Evolutionary conservation across 306 rosid species (phyloP).

Genomic region (Amphicarpaea edgeworthii): DNA sequence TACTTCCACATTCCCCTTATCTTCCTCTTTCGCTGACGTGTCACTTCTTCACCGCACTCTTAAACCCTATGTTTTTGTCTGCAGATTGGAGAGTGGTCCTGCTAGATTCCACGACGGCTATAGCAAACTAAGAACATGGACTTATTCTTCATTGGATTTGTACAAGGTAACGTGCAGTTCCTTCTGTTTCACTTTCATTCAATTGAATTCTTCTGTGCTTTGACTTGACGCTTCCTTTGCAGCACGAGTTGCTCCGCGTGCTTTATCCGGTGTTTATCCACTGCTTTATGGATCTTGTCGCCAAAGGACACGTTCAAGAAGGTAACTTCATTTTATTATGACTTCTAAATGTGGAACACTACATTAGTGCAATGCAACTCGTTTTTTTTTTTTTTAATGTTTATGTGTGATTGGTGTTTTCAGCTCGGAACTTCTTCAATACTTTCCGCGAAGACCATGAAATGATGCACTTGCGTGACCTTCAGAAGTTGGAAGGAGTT

Average conservation of each 20-base stretch:
- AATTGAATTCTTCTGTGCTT: background rate
- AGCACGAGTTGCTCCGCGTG: constrained; percentile 97
- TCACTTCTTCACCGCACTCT: background rate
- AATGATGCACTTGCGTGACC: constrained; percentile 83
- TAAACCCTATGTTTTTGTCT: background rate
- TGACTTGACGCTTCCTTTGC: constrained; percentile 44
- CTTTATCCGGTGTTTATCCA: constrained; percentile 96
- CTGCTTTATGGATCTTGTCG: constrained; percentile 97
- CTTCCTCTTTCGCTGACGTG: background rate
- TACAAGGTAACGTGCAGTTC: constrained; percentile 62
- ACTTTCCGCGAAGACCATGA: constrained; percentile 93
- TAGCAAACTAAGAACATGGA: constrained; percentile 87
- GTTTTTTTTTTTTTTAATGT: constrained; percentile 19
- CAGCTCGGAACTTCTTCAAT: constrained; percentile 83
- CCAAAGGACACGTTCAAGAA: constrained; percentile 92
- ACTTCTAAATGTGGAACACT: background rate
- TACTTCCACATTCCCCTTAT: background rate
- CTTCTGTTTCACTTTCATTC: background rate
- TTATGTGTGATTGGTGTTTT: constrained; percentile 44
- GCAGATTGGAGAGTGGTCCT: constrained; percentile 80
- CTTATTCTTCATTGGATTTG: constrained; percentile 76
- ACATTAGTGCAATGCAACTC: background rate
- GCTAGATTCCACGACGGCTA: constrained; percentile 83
- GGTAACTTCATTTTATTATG: constrained; percentile 51
- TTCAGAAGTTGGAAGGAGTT: constrained; percentile 94